Base-by-base conservation (phyloP, 495 filamentous ascomycete species). In the Aspergillus egyptiacus region DNA sequence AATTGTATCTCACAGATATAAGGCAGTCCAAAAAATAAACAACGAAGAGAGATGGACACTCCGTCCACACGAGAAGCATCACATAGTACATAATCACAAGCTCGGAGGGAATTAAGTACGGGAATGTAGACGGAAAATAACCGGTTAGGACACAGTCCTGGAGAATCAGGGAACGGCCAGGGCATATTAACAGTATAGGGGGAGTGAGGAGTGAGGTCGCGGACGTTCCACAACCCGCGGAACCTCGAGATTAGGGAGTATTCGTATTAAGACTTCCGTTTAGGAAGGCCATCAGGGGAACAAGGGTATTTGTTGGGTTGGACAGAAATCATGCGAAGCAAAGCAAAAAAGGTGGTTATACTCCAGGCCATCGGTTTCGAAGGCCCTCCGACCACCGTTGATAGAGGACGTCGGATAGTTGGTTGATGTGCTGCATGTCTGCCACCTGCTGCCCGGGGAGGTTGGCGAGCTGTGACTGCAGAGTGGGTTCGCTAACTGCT, bases 401-500 rank as follows among this genome's bases (percentile, higher is more conserved):
- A 67, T 95, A 97, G 15, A 98, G 77, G 22, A 95, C 84, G 68
- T 96, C 90, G 9, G 87, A 85, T 20, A 98, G 69, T 62, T 91
- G 81, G 60, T 87, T 89, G 47, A 85, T 86, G 64, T 95, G 89
- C 62, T 95, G 89, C 89, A 95, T 91, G 3, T 89, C 91, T 5
- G 82, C 75, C 36, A 78, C 70, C 18, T 78, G 56, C 46, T 75
- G 70, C 13, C 68, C 69, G 5, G 75, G 74, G 38, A 75, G 55
- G 35, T 68, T 71, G 11, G 66, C 55, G 24, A 64, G 56, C 44
- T 68, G 59, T 13, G 67, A 58, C 47, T 65, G 66, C 25, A 60
- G 54, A 18, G 53, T 62, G 18, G 70, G 55, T 9, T 73, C 68
- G 8, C 57, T 49, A 31, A 60, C 59, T 0, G 76, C 61, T 30